Evolutionary conservation across 768 basidiomycete genomes (phyloP).

Genomic region (Suillus lakei): DNA sequence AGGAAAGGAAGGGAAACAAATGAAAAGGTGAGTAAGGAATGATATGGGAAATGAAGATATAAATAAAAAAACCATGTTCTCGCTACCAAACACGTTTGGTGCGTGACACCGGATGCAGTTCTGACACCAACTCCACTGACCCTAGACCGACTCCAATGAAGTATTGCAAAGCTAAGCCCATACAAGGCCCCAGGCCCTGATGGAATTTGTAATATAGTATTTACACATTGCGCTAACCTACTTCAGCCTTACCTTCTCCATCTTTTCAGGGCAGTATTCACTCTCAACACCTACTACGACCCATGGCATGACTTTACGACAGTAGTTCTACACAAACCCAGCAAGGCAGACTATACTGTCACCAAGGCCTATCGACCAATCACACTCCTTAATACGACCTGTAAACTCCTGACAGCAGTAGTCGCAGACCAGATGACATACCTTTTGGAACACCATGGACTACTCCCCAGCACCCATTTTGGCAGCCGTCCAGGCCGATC

Average conservation of each 20-base stretch:
- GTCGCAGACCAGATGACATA: conserved; percentile 31
- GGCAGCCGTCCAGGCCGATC: conserved; percentile 42
- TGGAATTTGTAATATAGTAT: conserved; percentile 31
- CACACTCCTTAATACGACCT: conserved; percentile 36
- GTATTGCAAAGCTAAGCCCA: conserved; percentile 18
- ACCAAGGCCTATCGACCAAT: conserved; percentile 45
- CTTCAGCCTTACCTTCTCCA: conserved; percentile 9
- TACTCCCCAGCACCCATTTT: conserved; percentile 41
- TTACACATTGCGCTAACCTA: conserved; percentile 19
- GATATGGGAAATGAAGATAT: no score
- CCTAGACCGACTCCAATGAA: conserved; percentile 10
- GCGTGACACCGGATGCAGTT: not conserved
- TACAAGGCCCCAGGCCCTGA: conserved; percentile 31
- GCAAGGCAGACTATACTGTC: conserved; percentile 37
- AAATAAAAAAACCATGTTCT: no score
- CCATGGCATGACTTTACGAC: conserved; percentile 33
- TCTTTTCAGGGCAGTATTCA: conserved; percentile 16
- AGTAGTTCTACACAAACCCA: conserved; percentile 41
- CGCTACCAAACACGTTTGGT: no score
- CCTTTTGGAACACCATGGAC: conserved; percentile 33
- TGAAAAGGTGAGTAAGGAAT: no score
- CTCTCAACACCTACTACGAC: conserved; percentile 16
- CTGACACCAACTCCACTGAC: conserved; percentile 7
- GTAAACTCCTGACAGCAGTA: conserved; percentile 34
- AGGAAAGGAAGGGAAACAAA: no score